Evolutionary conservation across 129 eudicot genomes (phyloP).

Genomic region (Gnaphalium uliginosum): DNA sequence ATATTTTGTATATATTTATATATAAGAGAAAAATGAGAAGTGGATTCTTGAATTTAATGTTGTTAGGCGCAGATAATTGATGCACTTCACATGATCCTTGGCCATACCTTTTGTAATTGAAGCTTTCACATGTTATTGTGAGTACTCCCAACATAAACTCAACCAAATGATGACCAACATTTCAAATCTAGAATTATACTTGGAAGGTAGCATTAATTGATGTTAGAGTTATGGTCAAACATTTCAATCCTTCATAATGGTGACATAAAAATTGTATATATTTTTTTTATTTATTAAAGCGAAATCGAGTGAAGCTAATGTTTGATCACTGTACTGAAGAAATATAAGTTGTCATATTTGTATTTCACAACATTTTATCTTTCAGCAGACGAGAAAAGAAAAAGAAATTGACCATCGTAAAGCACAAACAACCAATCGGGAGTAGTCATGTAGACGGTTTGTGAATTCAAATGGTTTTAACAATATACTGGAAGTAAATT

Average conservation of each 20-base stretch:
- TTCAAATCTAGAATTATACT: background rate
- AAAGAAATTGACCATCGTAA: no score
- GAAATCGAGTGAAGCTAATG: no score
- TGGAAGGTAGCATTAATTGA: background rate
- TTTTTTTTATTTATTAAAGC: no score
- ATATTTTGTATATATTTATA: background rate
- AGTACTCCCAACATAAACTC: slow-evolving; percentile 16
- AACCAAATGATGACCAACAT: background rate
- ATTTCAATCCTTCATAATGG: background rate
- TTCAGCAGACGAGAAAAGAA: no score
- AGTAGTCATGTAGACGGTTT: no score
- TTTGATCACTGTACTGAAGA: no score
- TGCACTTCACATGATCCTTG: slow-evolving; percentile 84
- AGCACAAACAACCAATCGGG: no score
- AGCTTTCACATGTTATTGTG: slow-evolving; percentile 53
- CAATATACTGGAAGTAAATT: no score
- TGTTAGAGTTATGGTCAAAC: background rate
- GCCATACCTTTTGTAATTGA: slow-evolving; percentile 33
- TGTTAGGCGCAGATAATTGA: slow-evolving; percentile 47
- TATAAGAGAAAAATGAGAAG: slow-evolving; percentile 2
- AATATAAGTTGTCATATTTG: no score
- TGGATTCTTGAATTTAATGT: slow-evolving; percentile 36
- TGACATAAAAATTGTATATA: no score
- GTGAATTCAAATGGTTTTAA: no score
- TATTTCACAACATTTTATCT: no score